Conservation (phyloP, 177 flowering plant genomes). For the Vitis hybrid region DNA sequence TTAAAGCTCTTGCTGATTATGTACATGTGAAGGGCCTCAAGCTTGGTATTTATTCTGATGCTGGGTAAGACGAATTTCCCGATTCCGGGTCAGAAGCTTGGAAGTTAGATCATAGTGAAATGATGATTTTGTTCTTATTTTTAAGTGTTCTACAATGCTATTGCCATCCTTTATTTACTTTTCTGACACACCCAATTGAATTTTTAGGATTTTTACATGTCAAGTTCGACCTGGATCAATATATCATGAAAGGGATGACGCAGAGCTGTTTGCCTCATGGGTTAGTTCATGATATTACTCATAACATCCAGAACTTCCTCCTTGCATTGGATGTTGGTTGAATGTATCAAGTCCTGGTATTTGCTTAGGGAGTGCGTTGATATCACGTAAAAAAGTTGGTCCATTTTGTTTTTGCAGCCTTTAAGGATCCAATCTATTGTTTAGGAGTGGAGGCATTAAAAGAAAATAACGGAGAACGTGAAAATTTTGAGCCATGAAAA, state of each 20-base stretch:
- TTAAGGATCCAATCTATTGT: too few species aligned
- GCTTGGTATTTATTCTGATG: constrained; percentile 98
- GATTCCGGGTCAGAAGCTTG: not conserved
- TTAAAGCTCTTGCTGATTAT: constrained; percentile 88
- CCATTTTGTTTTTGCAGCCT: too few species aligned
- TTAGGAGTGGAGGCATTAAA: not conserved
- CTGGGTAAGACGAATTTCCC: constrained; percentile 66
- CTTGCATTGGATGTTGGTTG: not conserved
- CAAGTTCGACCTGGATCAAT: constrained; percentile 97
- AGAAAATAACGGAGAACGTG: too few species aligned
- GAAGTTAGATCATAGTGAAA: not conserved
- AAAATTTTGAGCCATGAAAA: too few species aligned
- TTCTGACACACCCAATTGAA: constrained; percentile 13
- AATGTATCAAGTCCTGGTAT: not conserved
- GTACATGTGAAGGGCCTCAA: constrained; percentile 86
- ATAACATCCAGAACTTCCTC: not conserved
- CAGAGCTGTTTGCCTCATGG: constrained; percentile 86
- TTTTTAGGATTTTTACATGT: constrained; percentile 74
- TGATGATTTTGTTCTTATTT: not conserved
- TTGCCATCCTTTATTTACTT: not conserved
- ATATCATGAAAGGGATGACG: constrained; percentile 72
- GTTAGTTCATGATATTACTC: constrained; percentile 41
- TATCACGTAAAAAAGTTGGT: not conserved
- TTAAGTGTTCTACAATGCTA: not conserved
- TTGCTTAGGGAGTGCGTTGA: not conserved